phyloP scores from a whole-genome alignment of 306 rosid species.

The Vicia faba region DNA sequence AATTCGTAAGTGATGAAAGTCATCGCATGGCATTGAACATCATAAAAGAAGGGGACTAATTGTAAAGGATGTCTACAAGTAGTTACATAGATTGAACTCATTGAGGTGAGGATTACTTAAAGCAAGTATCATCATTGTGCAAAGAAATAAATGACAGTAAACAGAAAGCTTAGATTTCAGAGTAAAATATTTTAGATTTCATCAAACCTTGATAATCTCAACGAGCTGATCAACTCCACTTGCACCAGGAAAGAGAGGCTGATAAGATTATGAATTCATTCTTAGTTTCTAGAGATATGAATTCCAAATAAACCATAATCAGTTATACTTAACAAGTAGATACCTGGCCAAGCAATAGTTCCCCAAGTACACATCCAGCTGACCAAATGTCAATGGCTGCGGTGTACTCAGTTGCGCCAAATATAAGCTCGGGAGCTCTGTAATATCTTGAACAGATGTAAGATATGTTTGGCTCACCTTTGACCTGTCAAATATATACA shows the following conservation, averaged over 20 bases:
- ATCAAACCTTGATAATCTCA: constrained; percentile 75
- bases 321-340: constrained; percentile 7
- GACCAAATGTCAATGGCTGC: constrained; percentile 93
- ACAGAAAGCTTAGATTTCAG: not conserved
- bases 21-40: constrained; percentile 1
- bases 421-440: constrained; percentile 91
- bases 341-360: constrained; percentile 85
- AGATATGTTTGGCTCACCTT: constrained; percentile 85
- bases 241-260: constrained; percentile 91
- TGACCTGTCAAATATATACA: constrained; percentile 59
- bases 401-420: constrained; percentile 89
- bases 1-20: constrained; percentile 16
- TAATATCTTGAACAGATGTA: constrained; percentile 92
- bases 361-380: constrained; percentile 91
- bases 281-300: constrained; percentile 37
- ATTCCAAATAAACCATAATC: constrained; percentile 17
- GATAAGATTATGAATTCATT: constrained; percentile 38
- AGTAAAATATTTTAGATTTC: not conserved
- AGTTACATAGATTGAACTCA: constrained; percentile 20
- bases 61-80: constrained; percentile 9
- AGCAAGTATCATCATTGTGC: constrained; percentile 1
- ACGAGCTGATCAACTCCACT: constrained; percentile 95
- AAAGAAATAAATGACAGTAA: not conserved
- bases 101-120: not conserved
- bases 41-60: not conserved